Conservation (phyloP, 2,329 filamentous ascomycete species). For the Helicocarpus griseus region DNA sequence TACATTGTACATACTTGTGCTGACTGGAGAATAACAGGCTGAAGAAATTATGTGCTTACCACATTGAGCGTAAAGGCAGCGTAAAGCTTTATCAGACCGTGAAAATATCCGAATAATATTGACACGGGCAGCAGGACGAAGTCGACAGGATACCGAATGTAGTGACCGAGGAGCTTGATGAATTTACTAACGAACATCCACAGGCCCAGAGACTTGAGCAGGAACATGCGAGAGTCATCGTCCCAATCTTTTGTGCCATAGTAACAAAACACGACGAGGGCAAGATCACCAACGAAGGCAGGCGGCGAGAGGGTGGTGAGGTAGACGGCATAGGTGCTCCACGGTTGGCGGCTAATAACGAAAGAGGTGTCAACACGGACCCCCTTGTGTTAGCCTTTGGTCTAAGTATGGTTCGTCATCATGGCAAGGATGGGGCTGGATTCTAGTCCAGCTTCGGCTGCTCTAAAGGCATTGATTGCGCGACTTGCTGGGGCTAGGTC, state of each 20-base stretch:
- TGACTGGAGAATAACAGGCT: constrained; percentile 11
- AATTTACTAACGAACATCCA: constrained; percentile 88
- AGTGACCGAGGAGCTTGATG: constrained; percentile 81
- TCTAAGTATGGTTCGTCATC: constrained; percentile 5
- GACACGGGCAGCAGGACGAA: constrained; percentile 73
- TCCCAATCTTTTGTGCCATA: constrained; percentile 57
- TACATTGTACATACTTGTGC: too few species aligned
- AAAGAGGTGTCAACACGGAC: constrained; percentile 12
- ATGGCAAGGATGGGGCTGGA: constrained; percentile 4
- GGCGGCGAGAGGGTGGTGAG: constrained; percentile 86
- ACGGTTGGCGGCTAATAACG: constrained; percentile 64
- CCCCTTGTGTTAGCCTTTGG: constrained; percentile 19
- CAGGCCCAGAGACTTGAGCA: constrained; percentile 52
- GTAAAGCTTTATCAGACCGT: constrained; percentile 85
- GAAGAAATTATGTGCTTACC: constrained; percentile 46
- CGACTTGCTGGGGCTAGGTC: constrained; percentile 6
- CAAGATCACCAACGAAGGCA: constrained; percentile 66
- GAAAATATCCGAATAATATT: constrained; percentile 83
- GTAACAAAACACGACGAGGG: constrained; percentile 60
- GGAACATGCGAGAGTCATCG: constrained; percentile 41
- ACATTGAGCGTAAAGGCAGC: constrained; percentile 72
- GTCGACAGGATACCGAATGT: constrained; percentile 74
- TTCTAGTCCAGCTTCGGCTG: not conserved
- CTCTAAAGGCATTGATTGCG: constrained; percentile 5
- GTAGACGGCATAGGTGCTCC: constrained; percentile 89